phyloP scores from a whole-genome alignment of 2,329 filamentous ascomycete genomes.

The Bertia moriformis region DNA sequence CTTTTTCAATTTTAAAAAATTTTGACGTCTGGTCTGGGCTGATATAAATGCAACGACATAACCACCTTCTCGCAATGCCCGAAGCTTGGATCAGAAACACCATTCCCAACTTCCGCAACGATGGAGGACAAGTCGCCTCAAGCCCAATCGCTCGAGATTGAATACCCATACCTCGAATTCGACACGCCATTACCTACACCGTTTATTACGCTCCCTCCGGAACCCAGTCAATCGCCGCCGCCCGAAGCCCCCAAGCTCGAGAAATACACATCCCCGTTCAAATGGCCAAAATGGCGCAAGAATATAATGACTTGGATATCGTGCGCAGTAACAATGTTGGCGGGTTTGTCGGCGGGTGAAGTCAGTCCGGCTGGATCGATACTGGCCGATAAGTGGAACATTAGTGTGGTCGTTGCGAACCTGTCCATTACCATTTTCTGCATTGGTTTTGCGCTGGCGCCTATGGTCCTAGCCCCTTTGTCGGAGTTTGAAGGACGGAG shows the following conservation, averaged over 20 bases:
- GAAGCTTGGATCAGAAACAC: too few relatives aligned
- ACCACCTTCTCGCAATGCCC: too few relatives aligned
- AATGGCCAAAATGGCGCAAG: slow-evolving; percentile 60
- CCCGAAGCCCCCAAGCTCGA: slow-evolving; percentile 51
- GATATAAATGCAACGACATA: too few relatives aligned
- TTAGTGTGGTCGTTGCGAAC: slow-evolving; percentile 51
- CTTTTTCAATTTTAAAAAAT: too few relatives aligned
- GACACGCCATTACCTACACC: slow-evolving; percentile 39
- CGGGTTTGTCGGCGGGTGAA: slow-evolving; percentile 68
- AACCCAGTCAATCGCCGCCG: slow-evolving; percentile 17
- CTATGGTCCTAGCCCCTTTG: slow-evolving; percentile 79
- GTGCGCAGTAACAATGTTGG: slow-evolving; percentile 61
- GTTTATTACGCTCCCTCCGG: slow-evolving; percentile 10
- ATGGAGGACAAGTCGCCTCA: too few relatives aligned
- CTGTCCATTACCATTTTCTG: slow-evolving; percentile 73
- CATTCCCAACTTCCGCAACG: too few relatives aligned
- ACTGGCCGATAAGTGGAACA: slow-evolving; percentile 50
- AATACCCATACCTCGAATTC: slow-evolving; percentile 46
- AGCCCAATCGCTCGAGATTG: too few relatives aligned
- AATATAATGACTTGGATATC: slow-evolving; percentile 57
- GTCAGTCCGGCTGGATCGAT: slow-evolving; percentile 58
- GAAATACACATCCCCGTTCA: slow-evolving; percentile 55
- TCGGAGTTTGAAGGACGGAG: slow-evolving; percentile 78
- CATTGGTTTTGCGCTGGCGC: slow-evolving; percentile 63
- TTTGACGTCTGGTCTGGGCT: too few relatives aligned